Conservation (phyloP, 805 yeast genomes). For the Saturnispora serradocipensis region DNA sequence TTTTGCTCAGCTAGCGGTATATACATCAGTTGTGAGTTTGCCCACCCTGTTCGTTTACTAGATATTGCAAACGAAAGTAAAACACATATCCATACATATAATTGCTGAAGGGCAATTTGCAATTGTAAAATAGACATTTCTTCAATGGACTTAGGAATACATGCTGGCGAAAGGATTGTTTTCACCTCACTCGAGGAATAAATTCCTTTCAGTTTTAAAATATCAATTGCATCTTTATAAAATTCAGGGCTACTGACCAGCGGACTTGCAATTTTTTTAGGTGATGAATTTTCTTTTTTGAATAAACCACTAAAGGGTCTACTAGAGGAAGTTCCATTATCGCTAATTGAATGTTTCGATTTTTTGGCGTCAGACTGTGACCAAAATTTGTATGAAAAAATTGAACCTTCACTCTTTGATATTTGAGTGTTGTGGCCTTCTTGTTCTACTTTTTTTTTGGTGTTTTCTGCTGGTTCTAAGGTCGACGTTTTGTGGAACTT, state of each 20-base stretch:
- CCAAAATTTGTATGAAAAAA: not conserved
- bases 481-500: not conserved
- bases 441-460: not conserved
- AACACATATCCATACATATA: conserved; percentile 20
- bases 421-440: not conserved
- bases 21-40: conserved; percentile 21
- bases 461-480: not conserved
- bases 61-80: conserved; percentile 19
- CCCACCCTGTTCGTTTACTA: conserved; percentile 23
- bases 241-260: not conserved
- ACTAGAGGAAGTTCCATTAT: not conserved
- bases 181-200: not conserved
- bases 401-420: not conserved
- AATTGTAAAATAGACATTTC: conserved; percentile 2
- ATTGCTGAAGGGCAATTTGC: conserved; percentile 11
- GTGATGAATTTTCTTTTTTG: not conserved
- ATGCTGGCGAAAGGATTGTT: not conserved
- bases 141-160: not conserved
- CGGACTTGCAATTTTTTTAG: not conserved
- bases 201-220: not conserved
- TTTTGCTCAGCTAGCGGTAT: conserved; percentile 15
- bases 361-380: not conserved
- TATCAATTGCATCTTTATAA: not conserved
- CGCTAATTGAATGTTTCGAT: not conserved
- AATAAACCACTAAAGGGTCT: not conserved